phyloP scores from a whole-genome alignment of 495 filamentous ascomycete species.

The Daldinia bambusicola region DNA sequence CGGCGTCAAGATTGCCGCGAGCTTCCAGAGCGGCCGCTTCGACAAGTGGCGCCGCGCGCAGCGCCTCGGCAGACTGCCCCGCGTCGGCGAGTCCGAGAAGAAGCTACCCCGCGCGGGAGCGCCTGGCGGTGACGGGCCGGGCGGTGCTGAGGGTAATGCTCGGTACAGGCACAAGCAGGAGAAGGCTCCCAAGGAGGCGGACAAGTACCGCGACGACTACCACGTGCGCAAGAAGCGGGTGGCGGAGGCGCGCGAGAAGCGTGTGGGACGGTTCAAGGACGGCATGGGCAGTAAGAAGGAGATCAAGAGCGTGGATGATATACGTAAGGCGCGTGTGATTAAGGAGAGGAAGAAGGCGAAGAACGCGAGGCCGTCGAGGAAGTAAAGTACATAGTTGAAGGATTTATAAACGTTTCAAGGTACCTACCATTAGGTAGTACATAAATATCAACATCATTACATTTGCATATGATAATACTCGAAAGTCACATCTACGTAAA shows the following conservation, averaged over 20 bases:
- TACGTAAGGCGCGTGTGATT: slow-evolving; percentile 80
- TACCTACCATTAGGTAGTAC: too few relatives aligned
- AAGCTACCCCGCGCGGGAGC: slow-evolving; percentile 29
- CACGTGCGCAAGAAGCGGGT: slow-evolving; percentile 90
- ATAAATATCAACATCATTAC: too few relatives aligned
- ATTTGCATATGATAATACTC: background rate
- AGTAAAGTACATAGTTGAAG: slow-evolving; percentile 46
- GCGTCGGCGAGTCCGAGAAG: slow-evolving; percentile 82
- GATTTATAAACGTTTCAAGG: too few relatives aligned
- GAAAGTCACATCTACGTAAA: slow-evolving; percentile 8
- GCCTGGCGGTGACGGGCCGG: slow-evolving; percentile 60
- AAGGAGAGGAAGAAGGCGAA: slow-evolving; percentile 83
- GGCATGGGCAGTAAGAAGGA: slow-evolving; percentile 75
- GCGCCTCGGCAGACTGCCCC: slow-evolving; percentile 78
- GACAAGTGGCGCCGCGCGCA: slow-evolving; percentile 89
- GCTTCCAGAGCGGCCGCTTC: slow-evolving; percentile 92
- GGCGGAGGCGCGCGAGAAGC: slow-evolving; percentile 84
- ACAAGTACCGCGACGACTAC: slow-evolving; percentile 89
- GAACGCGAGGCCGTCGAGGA: slow-evolving; percentile 86
- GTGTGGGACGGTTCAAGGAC: slow-evolving; percentile 75
- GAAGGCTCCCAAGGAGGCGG: slow-evolving; percentile 89
- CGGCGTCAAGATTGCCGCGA: slow-evolving; percentile 94
- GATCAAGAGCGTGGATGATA: slow-evolving; percentile 82
- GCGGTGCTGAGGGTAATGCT: slow-evolving; percentile 50
- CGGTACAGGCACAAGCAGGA: slow-evolving; percentile 84